Base-by-base conservation (phyloP, 331 rosid genomes). In the Saraca asoca region DNA sequence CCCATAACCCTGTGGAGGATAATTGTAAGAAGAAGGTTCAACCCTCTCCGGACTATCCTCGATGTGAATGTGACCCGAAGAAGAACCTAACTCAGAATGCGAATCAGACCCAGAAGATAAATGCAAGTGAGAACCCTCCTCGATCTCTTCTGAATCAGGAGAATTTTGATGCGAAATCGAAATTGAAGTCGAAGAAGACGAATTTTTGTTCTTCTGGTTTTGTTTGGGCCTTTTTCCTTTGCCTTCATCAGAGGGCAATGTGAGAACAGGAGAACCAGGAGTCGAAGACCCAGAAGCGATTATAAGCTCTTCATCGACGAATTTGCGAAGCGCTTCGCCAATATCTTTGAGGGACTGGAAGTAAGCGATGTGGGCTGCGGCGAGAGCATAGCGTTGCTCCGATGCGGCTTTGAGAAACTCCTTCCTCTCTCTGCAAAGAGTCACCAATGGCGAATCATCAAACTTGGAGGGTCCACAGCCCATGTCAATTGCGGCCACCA, bases 391-490 rank as follows among this genome's bases (percentile, higher is more conserved):
- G 37, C 99, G 90, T 29, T 83, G 83, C 2, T 91, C 81, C 51
- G 95, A 80, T 38, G 97, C 99, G 57, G 91, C 80, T 80, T 79
- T 90, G 38, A 94, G 75, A 5, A 78, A 78, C 10, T 80, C 83
- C 79, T 75, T 88, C 10, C 99, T 66, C 62, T 94, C 87, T 67
- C 91, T 77, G 68, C 99, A 94, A 4, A 85, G 96, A 12, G 56
- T 87, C 24, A 94, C 96, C 75, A 91, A 75, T 34, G 93, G 97
- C 75, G 78, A 84, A 76, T 94, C 91, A 41, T 94, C 96, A 24
- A 78, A 81, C 78, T 94, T 90, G 75, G 99, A 94, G 69, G 70
- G 79, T 52, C 87, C 87, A 77, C 99, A 94, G 89, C 99, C 99
- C 99, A 94, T 94, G 64, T 52, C 70, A 67, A 70, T 29, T 43